phyloP scores from a whole-genome alignment of 164 flowering plant genomes.

The Vitis amurensis region DNA sequence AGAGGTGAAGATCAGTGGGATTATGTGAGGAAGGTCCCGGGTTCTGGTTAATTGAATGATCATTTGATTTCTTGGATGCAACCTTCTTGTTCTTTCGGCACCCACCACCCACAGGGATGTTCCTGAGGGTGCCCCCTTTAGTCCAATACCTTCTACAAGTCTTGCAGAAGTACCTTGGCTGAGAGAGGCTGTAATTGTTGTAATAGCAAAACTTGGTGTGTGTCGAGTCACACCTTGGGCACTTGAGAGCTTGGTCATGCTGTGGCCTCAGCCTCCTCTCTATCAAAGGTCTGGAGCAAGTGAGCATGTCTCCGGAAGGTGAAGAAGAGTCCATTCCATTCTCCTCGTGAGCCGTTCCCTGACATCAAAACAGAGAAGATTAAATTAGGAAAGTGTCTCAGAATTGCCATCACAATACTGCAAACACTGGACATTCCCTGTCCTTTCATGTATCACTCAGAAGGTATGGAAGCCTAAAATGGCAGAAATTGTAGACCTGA shows the following conservation, averaged over 20 bases:
- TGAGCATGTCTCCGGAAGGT: conserved; percentile 49
- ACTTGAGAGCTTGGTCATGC: conserved; percentile 67
- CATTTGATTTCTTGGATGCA: conserved; percentile 32
- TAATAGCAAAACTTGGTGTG: conserved; percentile 87
- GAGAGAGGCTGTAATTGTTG: conserved; percentile 85
- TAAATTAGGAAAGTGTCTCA: conserved; percentile 2
- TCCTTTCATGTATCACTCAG: no score
- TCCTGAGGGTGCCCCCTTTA: conserved; percentile 75
- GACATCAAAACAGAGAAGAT: not conserved
- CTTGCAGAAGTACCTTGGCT: conserved; percentile 85
- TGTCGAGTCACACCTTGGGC: conserved; percentile 78
- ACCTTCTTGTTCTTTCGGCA: conserved; percentile 67
- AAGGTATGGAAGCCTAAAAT: no score
- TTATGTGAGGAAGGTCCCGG: conserved; percentile 9
- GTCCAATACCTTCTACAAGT: conserved; percentile 87
- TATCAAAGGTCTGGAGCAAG: conserved; percentile 52
- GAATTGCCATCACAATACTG: not conserved
- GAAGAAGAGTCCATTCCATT: conserved; percentile 54
- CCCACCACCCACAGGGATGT: conserved; percentile 85
- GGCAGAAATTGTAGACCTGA: no score
- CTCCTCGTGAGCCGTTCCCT: conserved; percentile 58
- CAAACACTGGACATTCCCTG: not conserved
- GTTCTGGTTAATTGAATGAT: conserved; percentile 18
- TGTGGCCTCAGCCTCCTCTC: conserved; percentile 67
- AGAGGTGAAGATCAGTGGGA: conserved; percentile 52